Base-by-base conservation (phyloP, 129 eudicot genomes). In the Tagetes patula region DNA sequence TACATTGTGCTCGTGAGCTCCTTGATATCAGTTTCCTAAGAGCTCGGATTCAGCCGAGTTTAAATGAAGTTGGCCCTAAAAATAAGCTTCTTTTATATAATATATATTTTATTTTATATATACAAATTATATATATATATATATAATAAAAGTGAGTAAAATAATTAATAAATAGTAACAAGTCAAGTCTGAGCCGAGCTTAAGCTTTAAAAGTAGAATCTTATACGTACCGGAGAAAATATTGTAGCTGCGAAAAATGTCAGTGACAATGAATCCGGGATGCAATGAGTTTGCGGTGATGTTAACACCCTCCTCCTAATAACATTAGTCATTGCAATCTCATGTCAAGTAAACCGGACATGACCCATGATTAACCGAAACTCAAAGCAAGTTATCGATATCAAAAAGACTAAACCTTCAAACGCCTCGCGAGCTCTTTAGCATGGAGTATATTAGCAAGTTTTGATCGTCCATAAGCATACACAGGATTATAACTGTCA, bases 381-480 rank as follows among this genome's bases (percentile, higher is more conserved):
- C 8, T 59, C 2, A 34, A 34, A 49, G 33, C 65, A 32, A 59
- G 14, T 33, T 33, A 59, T 3, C 2, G 65, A 33, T 59, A 0
- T 6, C 20, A 9, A 59, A 33, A 32, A 34, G 3, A 59, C 27
- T 20, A 20, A 20, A 79, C 75, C 79, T 79, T 79, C 14, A 79
- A 79, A 60, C 4, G 65, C 30, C 79, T 79, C 41, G 83, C 79
- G 12, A 73, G 79, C 75, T 79, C 71, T 5, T 73, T 73, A 42
- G 83, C 75, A 33, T 79, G 83, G 47, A 79, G 70, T 73, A 79
- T 79, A 58, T 79, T 73, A 56, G 79, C 79, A 63, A 73, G 32
- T 56, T 73, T 79, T 20, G 83, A 79, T 61, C 33, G 74, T 79
- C 83, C 83, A 37, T 79, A 73, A 41, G 73, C 82, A 42, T 71